Conservation (phyloP, 129 eudicot species). For the Arctium minus region DNA sequence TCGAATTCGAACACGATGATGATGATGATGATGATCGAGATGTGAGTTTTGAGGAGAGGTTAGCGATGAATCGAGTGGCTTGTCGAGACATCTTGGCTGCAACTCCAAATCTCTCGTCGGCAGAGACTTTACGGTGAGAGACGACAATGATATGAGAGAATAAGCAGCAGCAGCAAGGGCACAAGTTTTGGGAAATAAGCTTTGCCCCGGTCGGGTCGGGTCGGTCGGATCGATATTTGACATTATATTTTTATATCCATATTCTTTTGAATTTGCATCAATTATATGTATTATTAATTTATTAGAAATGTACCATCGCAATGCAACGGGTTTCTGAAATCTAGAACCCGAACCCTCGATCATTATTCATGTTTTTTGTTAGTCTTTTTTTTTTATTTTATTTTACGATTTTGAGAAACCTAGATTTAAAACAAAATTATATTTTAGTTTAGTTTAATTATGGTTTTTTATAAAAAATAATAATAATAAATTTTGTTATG, state of each 20-base stretch:
- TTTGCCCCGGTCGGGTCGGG: conserved; percentile 3
- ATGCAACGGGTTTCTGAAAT: no score
- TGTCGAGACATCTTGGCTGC: conserved; percentile 59
- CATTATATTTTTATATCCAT: not conserved
- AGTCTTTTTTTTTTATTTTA: no score
- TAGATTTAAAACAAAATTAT: no score
- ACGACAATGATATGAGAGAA: conserved; percentile 9
- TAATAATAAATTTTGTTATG: no score
- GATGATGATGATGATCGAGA: conserved; percentile 28
- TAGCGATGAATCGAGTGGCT: conserved; percentile 59
- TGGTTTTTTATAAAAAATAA: no score
- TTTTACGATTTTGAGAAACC: no score
- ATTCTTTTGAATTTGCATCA: not conserved
- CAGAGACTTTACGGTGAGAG: conserved; percentile 14
- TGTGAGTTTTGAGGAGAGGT: conserved; percentile 50
- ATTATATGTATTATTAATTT: no score
- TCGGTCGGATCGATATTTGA: not conserved
- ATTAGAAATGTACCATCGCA: no score
- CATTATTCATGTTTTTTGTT: no score
- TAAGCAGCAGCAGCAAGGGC: conserved; percentile 23
- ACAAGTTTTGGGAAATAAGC: not conserved
- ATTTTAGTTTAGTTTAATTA: no score
- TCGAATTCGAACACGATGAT: conserved; percentile 24
- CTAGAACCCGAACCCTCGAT: no score
- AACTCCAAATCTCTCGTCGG: not conserved